phyloP scores from a whole-genome alignment of 148 eudicot species.

The Pharnaceum exiguum region DNA sequence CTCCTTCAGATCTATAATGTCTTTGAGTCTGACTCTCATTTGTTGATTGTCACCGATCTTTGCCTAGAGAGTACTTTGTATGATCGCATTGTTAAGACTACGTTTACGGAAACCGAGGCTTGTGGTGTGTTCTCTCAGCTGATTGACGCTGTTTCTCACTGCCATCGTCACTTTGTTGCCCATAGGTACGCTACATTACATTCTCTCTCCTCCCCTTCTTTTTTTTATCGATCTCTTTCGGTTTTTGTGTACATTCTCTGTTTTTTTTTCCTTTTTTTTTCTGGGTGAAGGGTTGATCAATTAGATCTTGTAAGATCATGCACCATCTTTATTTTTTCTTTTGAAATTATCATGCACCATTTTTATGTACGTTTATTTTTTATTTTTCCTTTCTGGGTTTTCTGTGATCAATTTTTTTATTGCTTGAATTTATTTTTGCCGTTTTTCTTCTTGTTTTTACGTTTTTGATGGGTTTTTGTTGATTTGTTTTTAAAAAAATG shows the following conservation, averaged over 20 bases:
- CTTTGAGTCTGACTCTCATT: constrained; percentile 32
- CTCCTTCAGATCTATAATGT: constrained; percentile 35
- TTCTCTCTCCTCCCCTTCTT: not conserved
- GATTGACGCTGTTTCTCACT: constrained; percentile 44
- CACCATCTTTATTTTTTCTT: no score
- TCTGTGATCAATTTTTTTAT: no score
- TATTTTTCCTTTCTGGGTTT: no score
- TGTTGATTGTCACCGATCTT: constrained; percentile 37
- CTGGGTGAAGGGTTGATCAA: no score
- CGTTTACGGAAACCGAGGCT: constrained; percentile 49
- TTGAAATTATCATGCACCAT: not conserved
- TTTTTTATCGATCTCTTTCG: no score
- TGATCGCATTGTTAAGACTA: constrained; percentile 18
- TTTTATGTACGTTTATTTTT: no score
- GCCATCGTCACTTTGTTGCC: constrained; percentile 67
- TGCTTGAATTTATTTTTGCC: no score
- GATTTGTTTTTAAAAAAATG: no score
- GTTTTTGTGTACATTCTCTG: not conserved
- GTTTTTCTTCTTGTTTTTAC: no score
- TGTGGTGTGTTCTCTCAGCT: constrained; percentile 37
- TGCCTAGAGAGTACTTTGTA: constrained; percentile 26
- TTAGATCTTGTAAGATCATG: no score
- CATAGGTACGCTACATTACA: constrained; percentile 28
- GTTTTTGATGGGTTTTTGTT: no score
- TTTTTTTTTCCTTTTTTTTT: not conserved